Evolutionary conservation across 2,329 filamentous ascomycete genomes (phyloP), one percentile per base, ranked within the genome.

Genomic region (Alternaria brassicicola): DNA sequence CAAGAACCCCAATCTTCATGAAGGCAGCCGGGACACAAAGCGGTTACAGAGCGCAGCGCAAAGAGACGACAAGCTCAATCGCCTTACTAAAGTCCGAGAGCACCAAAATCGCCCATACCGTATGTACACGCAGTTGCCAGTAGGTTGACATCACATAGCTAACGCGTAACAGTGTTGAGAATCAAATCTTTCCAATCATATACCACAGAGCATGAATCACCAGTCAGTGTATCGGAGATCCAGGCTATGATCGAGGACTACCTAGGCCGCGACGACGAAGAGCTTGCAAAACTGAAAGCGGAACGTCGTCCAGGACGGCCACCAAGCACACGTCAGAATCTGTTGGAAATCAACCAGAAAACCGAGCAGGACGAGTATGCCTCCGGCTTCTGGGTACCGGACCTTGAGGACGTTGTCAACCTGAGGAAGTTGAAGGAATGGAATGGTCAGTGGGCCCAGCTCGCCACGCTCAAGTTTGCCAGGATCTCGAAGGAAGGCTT

Each of bases 21-120:
- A 93, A 78, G 92, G 92, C 76, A 97, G 93, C 60, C 85, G 95
- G 66, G 92, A 98, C 81, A 91, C 93, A 3, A 86, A 89, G 72
- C 86, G 92, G 50, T 82, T 98, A 63, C 89, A 92, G 75, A 86
- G 88, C 69, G 95, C 95, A 19, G 86, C 87, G 61, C 85, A 89
- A 63, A 85, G 95, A 77, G 93, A 97, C 71, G 89, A 95, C 70
- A 91, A 91, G 74, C 83, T 99, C 33, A 87, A 87, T 66, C 90
- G 89, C 75, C 81, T 93, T 55, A 85, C 88, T 21, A 80, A 85
- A n/a, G 82, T 88, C 35, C 86, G 91, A 69, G 85, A 85, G 68
- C 95, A 89, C 78, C 86, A 85, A 63, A 92, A 96, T 74, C 86
- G 89, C 71, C 87, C 88, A 21, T 86, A 92, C 69, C 77, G 92